A percentile compares a stretch with the other conserved stretches of the same genome.
phyloP scores from a whole-genome alignment of 2,329 filamentous ascomycete genomes.

The Pezizomycotina sp. region DNA sequence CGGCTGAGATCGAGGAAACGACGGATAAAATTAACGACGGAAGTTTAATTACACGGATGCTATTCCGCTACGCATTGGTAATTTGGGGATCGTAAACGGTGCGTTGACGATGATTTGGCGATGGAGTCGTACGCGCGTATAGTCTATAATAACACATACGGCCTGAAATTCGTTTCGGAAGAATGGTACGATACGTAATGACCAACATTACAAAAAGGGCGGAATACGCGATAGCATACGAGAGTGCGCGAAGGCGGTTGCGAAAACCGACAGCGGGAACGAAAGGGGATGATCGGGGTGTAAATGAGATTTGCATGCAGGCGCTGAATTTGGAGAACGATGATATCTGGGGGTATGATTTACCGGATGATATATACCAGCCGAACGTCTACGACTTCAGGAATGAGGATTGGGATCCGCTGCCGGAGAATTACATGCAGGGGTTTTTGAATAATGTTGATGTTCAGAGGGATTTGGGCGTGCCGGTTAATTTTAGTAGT shows the following conservation, averaged over 20 bases:
- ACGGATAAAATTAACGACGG: no score
- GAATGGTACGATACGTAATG: no score
- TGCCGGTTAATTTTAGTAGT: conserved; percentile 42
- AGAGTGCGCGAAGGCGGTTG: conserved; percentile 35
- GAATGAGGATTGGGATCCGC: conserved; percentile 36
- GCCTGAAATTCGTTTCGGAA: no score
- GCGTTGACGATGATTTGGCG: no score
- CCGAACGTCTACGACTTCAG: conserved; percentile 44
- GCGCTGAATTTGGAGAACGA: conserved; percentile 34
- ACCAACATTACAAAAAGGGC: no score
- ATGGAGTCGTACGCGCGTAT: no score
- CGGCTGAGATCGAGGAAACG: conserved; percentile 40
- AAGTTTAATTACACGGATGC: no score
- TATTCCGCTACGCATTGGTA: no score
- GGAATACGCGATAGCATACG: conserved; percentile 41
- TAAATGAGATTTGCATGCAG: conserved; percentile 32
- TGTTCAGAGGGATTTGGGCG: conserved; percentile 42
- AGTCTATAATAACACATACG: no score
- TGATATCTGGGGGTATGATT: no score
- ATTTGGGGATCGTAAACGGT: no score
- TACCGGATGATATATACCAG: no score
- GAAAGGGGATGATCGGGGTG: conserved; percentile 32
- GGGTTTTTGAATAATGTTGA: conserved; percentile 42
- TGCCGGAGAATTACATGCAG: conserved; percentile 37
- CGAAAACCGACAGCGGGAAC: conserved; percentile 37